These are phyloP conservation scores for Cyclotella sp. DNA, from an alignment of 108 stramenopile species.

Conservation along the genomic window DNA sequence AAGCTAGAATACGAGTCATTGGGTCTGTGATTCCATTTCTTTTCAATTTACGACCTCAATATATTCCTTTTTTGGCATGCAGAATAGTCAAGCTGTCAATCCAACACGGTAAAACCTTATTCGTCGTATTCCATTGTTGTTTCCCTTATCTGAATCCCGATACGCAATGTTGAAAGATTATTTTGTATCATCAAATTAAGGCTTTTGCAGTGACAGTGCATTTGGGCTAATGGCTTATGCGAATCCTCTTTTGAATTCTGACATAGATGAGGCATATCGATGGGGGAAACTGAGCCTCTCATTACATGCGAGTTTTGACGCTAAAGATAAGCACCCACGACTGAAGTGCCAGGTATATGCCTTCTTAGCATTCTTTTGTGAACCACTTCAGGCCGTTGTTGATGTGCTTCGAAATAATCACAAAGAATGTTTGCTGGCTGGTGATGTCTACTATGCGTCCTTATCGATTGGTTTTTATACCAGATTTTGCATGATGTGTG, in stretches of 20 bases:
- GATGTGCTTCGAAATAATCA: not conserved
- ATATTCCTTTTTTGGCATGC: slow-evolving; percentile 9
- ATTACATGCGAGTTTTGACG: slow-evolving; percentile 14
- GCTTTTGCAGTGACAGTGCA: slow-evolving; percentile 26
- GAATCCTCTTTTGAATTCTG: not conserved
- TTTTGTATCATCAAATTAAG: not conserved
- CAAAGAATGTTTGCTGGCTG: not conserved
- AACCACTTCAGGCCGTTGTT: slow-evolving; percentile 12
- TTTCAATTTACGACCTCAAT: slow-evolving; percentile 1
- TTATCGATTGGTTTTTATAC: not conserved
- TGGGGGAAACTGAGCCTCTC: slow-evolving; percentile 1
- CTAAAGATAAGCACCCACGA: slow-evolving; percentile 6
- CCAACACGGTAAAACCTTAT: not conserved
- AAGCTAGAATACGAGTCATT: not conserved
- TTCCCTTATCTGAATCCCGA: not conserved
- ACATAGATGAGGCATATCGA: slow-evolving; percentile 18
- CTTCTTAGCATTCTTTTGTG: not conserved
- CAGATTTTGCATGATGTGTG: not conserved
- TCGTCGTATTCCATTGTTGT: not conserved
- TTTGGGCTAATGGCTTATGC: slow-evolving; percentile 19
- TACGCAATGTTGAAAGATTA: not conserved
- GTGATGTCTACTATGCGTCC: slow-evolving; percentile 3
- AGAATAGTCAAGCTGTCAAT: slow-evolving; percentile 15
- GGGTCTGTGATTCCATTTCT: not conserved
- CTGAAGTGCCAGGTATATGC: not conserved